A percentile compares a stretch with the other conserved stretches of the same genome.
These are phyloP conservation scores for Magnaporthiopsis poae DNA, from an alignment of 2,329 filamentous ascomycete genomes.

Conservation along the genomic window DNA sequence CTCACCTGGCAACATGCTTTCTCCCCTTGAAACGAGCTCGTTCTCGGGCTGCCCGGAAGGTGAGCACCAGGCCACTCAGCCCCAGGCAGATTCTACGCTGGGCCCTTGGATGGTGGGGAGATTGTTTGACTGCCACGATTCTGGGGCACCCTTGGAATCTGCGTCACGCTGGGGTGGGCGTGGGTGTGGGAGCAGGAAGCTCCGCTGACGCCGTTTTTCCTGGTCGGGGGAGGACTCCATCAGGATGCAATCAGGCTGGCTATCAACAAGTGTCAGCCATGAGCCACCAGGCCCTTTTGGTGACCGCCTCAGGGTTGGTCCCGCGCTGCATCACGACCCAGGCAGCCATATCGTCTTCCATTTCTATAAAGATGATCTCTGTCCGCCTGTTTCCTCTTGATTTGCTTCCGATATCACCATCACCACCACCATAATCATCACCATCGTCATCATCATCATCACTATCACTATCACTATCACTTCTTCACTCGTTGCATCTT, in stretches of 20 bases:
- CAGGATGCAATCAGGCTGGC: background rate
- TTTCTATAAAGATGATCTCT: background rate
- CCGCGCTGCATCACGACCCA: background rate
- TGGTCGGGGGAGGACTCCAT: background rate
- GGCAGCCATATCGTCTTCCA: background rate
- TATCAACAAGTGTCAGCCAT: background rate
- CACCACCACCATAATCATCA: background rate
- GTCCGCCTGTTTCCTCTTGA: background rate
- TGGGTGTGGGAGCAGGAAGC: background rate
- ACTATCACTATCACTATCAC: background rate
- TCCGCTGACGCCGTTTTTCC: background rate
- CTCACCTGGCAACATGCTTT: background rate
- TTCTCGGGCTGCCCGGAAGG: background rate
- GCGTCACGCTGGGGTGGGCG: background rate
- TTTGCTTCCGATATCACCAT: background rate
- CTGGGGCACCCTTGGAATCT: background rate
- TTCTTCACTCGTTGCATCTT: background rate
- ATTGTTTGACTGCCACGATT: background rate
- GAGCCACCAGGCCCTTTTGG: background rate
- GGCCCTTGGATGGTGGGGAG: background rate
- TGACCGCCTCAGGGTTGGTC: background rate
- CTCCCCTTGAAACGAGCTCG: background rate
- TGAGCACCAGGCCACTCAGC: background rate
- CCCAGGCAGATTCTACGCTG: background rate
- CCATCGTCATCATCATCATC: background rate